These are phyloP conservation scores for Macrotyloma uniflorum DNA, from an alignment of 306 rosid genomes.

Conservation along the genomic window DNA sequence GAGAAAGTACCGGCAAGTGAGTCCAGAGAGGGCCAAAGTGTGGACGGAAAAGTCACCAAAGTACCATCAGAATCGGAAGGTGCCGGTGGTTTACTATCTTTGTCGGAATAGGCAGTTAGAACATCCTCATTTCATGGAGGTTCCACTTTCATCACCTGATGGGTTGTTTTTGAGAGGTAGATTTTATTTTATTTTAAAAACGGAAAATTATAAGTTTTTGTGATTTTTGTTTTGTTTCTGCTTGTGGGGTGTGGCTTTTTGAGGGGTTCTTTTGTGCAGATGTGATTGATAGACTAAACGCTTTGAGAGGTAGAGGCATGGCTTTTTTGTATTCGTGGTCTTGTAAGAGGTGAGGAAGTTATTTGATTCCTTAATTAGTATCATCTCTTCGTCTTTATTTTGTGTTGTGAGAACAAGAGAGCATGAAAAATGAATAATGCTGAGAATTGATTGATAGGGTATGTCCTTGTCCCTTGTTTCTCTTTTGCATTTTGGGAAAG, in stretches of 20 bases:
- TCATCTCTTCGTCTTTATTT: conserved; percentile 15
- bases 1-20: conserved; percentile 75
- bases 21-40: conserved; percentile 89
- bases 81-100: conserved; percentile 85
- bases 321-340: conserved; percentile 90
- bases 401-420: conserved; percentile 29
- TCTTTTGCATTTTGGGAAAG: conserved; percentile 21
- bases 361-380: neutral
- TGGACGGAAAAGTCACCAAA: conserved; percentile 95
- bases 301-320: conserved; percentile 93
- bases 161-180: conserved; percentile 84
- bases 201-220: neutral
- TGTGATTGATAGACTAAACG: conserved; percentile 76
- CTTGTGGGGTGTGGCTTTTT: neutral
- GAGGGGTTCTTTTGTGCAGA: conserved; percentile 52
- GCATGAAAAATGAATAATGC: neutral
- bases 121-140: conserved; percentile 99
- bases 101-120: conserved; percentile 85
- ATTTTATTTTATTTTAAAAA: neutral
- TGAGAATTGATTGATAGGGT: conserved; percentile 1
- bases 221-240: neutral
- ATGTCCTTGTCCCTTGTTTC: neutral
- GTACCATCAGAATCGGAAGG: conserved; percentile 75
- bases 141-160: conserved; percentile 65
- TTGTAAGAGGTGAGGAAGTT: conserved; percentile 73